Percentiles rank a stretch among this genome's conserved stretches.
Conservation (phyloP, 345 rosid species). For the Xanthoceras sorbifolium region DNA sequence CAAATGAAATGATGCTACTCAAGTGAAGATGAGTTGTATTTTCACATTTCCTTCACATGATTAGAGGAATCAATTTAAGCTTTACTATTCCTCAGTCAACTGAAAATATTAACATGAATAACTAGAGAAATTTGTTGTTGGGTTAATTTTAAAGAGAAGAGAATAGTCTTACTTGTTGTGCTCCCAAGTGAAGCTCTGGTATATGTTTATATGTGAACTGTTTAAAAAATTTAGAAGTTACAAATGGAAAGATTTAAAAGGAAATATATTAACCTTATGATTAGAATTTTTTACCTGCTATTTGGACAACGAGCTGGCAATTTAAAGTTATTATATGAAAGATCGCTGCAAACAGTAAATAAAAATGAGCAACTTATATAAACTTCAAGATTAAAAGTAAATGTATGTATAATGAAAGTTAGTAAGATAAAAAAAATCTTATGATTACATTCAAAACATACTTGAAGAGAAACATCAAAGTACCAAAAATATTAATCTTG, state of each 20-base stretch:
- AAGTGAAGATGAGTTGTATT: neutral
- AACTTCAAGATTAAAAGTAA: neutral
- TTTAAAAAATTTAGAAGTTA: neutral
- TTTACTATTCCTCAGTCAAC: neutral
- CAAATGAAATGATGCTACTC: neutral
- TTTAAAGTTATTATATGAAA: slow-evolving; percentile 67
- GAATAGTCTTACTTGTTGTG: slow-evolving; percentile 34
- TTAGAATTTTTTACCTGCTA: neutral
- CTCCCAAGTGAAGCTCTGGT: slow-evolving; percentile 39
- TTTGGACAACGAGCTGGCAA: slow-evolving; percentile 23
- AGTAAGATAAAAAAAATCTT: neutral
- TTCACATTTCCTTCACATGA: neutral
- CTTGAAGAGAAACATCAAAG: neutral
- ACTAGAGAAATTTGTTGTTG: too few species aligned
- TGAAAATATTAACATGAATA: neutral
- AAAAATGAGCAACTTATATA: neutral
- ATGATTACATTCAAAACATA: too few species aligned
- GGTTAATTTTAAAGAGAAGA: neutral
- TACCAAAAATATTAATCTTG: neutral
- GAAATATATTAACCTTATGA: neutral
- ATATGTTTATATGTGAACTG: slow-evolving; percentile 31
- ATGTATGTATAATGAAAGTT: neutral
- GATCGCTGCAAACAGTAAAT: slow-evolving; percentile 48
- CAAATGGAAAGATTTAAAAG: neutral
- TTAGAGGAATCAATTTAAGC: too few species aligned